These are phyloP conservation scores for Solanum neorickii DNA, from an alignment of 257 asterid genomes.

Conservation along the genomic window DNA sequence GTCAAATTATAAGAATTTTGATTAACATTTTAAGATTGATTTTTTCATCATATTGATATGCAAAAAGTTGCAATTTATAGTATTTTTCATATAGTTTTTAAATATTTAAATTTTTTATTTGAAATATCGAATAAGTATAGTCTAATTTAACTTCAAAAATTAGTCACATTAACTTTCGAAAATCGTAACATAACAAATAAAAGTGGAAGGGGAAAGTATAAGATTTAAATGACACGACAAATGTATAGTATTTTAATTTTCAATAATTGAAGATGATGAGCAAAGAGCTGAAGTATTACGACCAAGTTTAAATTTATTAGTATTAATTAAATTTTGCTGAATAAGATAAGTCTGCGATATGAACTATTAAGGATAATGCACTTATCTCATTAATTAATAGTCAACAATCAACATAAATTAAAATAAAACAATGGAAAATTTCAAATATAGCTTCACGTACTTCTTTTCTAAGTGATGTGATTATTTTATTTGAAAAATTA, in stretches of 20 bases:
- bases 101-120: no score
- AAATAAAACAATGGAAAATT: neutral
- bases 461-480: neutral
- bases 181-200: no score
- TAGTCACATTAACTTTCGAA: no score
- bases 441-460: neutral
- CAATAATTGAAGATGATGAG: neutral
- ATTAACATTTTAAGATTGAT: no score
- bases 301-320: neutral
- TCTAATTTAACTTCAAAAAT: no score
- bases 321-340: neutral
- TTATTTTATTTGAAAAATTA: no score
- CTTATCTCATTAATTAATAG: neutral
- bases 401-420: neutral
- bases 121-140: no score
- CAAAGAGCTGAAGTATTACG: neutral
- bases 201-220: fast-evolving
- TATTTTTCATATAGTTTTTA: no score
- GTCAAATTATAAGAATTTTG: no score
- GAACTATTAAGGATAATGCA: neutral
- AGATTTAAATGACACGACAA: neutral
- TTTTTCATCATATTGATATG: no score
- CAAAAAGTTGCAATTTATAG: no score
- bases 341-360: neutral
- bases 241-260: neutral